Conservation (phyloP, 2,329 filamentous ascomycete species). For the Fusarium coicis region DNA sequence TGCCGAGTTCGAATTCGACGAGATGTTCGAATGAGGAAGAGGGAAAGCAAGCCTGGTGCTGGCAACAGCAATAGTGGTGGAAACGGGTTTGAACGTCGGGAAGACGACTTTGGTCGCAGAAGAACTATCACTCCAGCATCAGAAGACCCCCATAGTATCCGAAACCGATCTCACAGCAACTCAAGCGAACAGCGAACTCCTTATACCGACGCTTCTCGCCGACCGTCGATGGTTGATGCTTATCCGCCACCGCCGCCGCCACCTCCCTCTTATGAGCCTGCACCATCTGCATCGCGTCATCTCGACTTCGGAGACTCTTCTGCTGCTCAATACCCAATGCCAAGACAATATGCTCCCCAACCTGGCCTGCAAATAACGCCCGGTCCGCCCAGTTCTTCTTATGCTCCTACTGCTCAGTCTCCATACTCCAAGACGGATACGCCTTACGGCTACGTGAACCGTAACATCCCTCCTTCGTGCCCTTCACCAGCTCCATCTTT, state of each 20-base stretch:
- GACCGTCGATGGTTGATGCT: conserved; percentile 61
- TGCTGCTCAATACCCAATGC: conserved; percentile 49
- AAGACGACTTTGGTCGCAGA: conserved; percentile 67
- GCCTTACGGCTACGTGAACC: conserved; percentile 53
- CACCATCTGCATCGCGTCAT: conserved; percentile 46
- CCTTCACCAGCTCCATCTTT: conserved; percentile 46
- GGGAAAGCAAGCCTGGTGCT: conserved; percentile 72
- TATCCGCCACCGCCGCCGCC: conserved; percentile 52
- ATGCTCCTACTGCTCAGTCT: conserved; percentile 52
- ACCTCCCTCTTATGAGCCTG: conserved; percentile 51
- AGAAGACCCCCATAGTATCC: conserved; percentile 50
- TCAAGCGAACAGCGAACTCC: conserved; percentile 62
- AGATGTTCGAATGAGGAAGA: conserved; percentile 90
- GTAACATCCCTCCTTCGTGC: conserved; percentile 45
- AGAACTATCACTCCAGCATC: conserved; percentile 51
- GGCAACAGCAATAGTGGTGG: conserved; percentile 54
- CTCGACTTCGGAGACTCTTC: conserved; percentile 50
- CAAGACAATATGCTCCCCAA: conserved; percentile 53
- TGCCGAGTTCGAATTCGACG: conserved; percentile 95
- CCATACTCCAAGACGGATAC: conserved; percentile 53
- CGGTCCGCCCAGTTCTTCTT: conserved; percentile 48
- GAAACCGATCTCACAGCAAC: conserved; percentile 70
- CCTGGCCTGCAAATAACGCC: conserved; percentile 49
- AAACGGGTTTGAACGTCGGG: conserved; percentile 67
- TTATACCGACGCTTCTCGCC: conserved; percentile 56